Percentiles rank a stretch among this genome's conserved stretches.
Conservation (phyloP, 371 early-diverging fungal species). For the Mortierella sp. region DNA sequence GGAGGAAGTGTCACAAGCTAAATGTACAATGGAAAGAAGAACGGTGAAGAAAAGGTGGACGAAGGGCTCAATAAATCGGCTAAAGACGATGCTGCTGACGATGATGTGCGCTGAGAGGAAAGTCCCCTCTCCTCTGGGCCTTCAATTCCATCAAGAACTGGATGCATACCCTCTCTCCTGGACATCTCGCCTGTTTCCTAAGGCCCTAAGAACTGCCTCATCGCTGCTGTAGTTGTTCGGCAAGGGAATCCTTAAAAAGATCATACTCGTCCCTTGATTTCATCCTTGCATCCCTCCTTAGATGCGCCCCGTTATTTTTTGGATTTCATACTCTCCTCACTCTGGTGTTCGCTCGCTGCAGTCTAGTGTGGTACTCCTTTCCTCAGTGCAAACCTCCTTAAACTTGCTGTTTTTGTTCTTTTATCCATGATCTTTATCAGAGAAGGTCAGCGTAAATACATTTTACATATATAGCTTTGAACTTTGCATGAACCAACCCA, state of each 20-base stretch:
- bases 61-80: slow-evolving; percentile 1
- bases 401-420: background rate
- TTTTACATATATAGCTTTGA: too few relatives aligned
- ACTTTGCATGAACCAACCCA: too few relatives aligned
- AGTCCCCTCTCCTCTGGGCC: background rate
- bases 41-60: background rate
- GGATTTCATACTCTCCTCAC: background rate
- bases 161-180: background rate
- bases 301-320: slow-evolving; percentile 19
- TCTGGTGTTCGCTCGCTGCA: too few relatives aligned
- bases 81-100: background rate
- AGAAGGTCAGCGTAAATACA: background rate
- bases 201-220: background rate
- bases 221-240: background rate
- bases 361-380: background rate
- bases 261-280: slow-evolving; percentile 6
- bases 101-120: background rate
- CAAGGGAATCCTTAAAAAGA: background rate
- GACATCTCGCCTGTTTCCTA: background rate
- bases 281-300: slow-evolving; percentile 4
- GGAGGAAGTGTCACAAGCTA: background rate
- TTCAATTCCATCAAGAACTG: slow-evolving; percentile 7
- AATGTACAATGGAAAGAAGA: background rate
- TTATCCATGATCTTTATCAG: background rate
- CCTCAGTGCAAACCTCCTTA: background rate